phyloP scores from a whole-genome alignment of 306 rosid genomes.

The Prunus padus region DNA sequence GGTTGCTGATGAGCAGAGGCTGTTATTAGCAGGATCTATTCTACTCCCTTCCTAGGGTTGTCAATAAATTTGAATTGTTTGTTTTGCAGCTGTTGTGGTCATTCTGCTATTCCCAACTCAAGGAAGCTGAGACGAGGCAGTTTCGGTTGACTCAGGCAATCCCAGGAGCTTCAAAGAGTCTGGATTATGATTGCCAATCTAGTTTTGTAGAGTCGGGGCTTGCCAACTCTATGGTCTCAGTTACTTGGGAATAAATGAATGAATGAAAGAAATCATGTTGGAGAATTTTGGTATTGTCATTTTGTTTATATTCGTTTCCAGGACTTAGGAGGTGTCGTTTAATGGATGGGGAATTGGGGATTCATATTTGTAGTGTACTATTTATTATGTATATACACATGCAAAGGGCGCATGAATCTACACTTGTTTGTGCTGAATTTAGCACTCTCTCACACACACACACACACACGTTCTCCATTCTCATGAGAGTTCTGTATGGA shows the following conservation, averaged over 20 bases:
- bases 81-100: constrained; percentile 91
- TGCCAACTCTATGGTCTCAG: constrained; percentile 89
- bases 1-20: not conserved
- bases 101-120: constrained; percentile 59
- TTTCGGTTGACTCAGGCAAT: constrained; percentile 81
- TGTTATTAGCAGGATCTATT: too few species aligned
- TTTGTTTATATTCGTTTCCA: constrained; percentile 7
- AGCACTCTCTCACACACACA: too few species aligned
- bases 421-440: not conserved
- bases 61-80: not conserved
- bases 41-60: not conserved
- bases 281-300: not conserved
- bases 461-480: too few species aligned
- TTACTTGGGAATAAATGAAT: constrained; percentile 91
- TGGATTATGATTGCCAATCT: constrained; percentile 56
- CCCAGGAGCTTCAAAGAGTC: constrained; percentile 73
- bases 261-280: constrained; percentile 24
- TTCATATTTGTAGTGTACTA: not conserved
- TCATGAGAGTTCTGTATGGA: too few species aligned
- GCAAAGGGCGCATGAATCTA: not conserved
- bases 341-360: not conserved
- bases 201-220: constrained; percentile 83
- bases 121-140: constrained; percentile 57
- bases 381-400: constrained; percentile 18
- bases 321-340: not conserved